Base-by-base conservation (phyloP, 139 green algal genomes). In the Yamagishiella unicocca region DNA sequence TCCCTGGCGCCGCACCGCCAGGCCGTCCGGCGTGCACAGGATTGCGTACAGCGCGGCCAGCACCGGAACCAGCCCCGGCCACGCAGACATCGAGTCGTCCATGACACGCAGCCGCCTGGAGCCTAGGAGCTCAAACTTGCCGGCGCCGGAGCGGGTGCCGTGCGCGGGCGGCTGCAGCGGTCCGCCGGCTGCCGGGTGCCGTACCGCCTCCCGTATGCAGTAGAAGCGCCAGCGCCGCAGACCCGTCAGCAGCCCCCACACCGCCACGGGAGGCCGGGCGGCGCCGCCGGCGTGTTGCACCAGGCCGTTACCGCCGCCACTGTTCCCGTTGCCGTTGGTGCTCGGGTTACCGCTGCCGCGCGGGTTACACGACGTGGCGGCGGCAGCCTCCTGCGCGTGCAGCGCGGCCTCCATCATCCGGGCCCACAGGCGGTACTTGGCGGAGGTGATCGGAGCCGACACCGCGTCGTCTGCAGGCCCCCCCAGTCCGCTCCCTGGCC, bases 321-420 rank as follows among this genome's bases (percentile, higher is more conserved):
- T 67, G 58, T 67, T 27, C 25, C 67, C 29, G 17, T 4, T 76
- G 67, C 67, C 67, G 17, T 76, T 25, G 4, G 9, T 53, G 50
- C 50, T 58, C 14, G n/a, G n/a, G n/a, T n/a, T n/a, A n/a, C n/a
- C n/a, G n/a, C n/a, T n/a, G 42, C 71, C 14, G 71, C 22, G 24
- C 64, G 38, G 12, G 64, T 12, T 12, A 37, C 3, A 3, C 19
- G 64, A 12, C 42, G 37, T 79, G 2, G 21, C 71, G 33, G 64
- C 12, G 2, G 38, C 64, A 19, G 42, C 37, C 9, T 2, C 71
- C 42, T 17, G 12, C 29, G 73, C 46, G 24, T 62, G 73, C 43
- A 64, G n/a, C 17, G 45, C 73, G 2, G 73, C 73, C 50, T 82
- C 73, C 73, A 82, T 45, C 73, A 82, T 82, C 3, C 45, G 73